A percentile compares a stretch with the other conserved stretches of the same genome.
Evolutionary conservation across 306 rosid genomes (phyloP).

Genomic region (Bauhinia variegata): DNA sequence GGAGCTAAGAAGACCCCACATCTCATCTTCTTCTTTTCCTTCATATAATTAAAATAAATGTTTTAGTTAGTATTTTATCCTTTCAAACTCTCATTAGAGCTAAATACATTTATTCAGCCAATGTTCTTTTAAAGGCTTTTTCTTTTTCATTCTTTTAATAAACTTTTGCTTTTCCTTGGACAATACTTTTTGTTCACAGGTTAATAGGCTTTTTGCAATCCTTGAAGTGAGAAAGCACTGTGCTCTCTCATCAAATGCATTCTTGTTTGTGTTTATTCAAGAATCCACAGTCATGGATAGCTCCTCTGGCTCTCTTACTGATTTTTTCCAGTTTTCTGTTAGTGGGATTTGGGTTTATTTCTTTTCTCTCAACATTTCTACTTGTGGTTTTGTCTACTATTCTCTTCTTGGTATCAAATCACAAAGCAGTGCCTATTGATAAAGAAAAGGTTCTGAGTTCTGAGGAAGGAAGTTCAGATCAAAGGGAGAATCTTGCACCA

Average conservation of each 20-base stretch:
- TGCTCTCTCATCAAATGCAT: conserved; percentile 55
- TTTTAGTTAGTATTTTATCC: background rate
- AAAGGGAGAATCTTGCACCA: conserved; percentile 36
- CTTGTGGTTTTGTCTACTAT: conserved; percentile 48
- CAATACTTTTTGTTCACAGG: conserved; percentile 40
- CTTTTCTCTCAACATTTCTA: conserved; percentile 52
- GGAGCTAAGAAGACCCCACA: no score
- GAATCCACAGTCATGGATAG: conserved; percentile 60
- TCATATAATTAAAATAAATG: no score
- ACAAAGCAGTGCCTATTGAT: conserved; percentile 28
- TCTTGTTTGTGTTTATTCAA: conserved; percentile 54
- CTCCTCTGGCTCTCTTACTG: conserved; percentile 46
- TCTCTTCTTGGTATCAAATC: conserved; percentile 47
- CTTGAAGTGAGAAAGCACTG: conserved; percentile 54
- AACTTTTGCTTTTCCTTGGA: conserved; percentile 21
- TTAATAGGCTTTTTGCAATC: conserved; percentile 41
- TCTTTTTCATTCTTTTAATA: background rate
- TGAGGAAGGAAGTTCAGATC: conserved; percentile 21
- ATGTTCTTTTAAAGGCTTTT: conserved; percentile 17
- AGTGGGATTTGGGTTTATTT: conserved; percentile 46
- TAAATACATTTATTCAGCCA: background rate
- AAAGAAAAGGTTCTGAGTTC: conserved; percentile 30
- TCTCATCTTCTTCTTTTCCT: no score
- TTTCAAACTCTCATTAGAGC: background rate
- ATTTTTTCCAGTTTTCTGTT: conserved; percentile 48